phyloP scores from a whole-genome alignment of 2,329 filamentous ascomycete species.

The Alternaria panax region DNA sequence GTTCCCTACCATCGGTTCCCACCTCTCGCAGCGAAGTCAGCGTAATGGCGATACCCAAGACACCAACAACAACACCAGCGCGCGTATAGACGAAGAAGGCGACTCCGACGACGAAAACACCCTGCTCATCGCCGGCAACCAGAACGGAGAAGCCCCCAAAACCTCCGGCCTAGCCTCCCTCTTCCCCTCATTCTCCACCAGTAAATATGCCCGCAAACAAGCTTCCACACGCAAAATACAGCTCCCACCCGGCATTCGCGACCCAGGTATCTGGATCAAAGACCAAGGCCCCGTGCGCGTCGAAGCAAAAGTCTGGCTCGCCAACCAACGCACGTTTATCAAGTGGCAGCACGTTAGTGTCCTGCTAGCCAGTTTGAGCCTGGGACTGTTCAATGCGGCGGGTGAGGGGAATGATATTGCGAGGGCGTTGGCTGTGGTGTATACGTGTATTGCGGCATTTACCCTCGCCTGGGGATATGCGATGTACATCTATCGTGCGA shows the following conservation, averaged over 20 bases:
- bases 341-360: constrained; percentile 98
- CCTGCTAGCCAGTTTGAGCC: constrained; percentile 80
- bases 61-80: constrained; percentile 34
- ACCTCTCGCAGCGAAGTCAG: constrained; percentile 13
- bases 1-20: constrained; percentile 26
- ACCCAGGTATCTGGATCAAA: constrained; percentile 90
- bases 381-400: constrained; percentile 89
- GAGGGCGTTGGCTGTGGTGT: constrained; percentile 79
- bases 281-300: constrained; percentile 90
- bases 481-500: constrained; percentile 77
- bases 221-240: constrained; percentile 56
- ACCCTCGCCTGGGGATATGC: constrained; percentile 86
- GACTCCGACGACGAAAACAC: constrained; percentile 58
- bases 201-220: constrained; percentile 65
- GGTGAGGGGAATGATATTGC: constrained; percentile 77
- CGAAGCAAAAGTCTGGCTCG: constrained; percentile 98
- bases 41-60: neutral
- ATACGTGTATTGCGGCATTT: constrained; percentile 82
- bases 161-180: constrained; percentile 70
- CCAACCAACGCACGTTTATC: constrained; percentile 96
- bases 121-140: constrained; percentile 33
- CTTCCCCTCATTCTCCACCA: constrained; percentile 82
- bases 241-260: constrained; percentile 85
- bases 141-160: constrained; percentile 56
- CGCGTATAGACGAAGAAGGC: constrained; percentile 53